Evolutionary conservation across 371 early-diverging fungal genomes (phyloP).

Genomic region (Mycotypha africana): DNA sequence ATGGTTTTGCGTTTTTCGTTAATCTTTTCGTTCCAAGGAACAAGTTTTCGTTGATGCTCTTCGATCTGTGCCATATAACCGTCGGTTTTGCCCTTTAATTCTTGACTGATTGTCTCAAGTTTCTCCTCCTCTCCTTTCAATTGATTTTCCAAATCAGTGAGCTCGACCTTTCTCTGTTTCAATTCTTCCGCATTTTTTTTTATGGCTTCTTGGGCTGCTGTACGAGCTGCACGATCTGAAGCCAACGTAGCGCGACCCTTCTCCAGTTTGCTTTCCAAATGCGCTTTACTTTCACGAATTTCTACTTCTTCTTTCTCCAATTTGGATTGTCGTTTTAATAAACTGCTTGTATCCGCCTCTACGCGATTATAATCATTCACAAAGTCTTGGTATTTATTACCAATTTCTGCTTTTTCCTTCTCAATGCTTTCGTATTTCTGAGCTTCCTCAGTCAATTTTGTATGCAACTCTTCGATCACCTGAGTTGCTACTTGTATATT

Average conservation of each 20-base stretch:
- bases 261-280: constrained; percentile 69
- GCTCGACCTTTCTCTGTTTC: constrained; percentile 44
- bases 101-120: constrained; percentile 72
- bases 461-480: constrained; percentile 42
- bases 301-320: constrained; percentile 79
- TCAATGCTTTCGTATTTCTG: constrained; percentile 49
- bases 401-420: constrained; percentile 54
- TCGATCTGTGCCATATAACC: constrained; percentile 66
- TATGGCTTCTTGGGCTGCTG: constrained; percentile 46
- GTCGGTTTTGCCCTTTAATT: constrained; percentile 82
- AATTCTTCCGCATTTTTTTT: constrained; percentile 53
- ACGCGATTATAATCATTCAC: constrained; percentile 66
- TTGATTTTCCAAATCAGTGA: constrained; percentile 57
- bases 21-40: constrained; percentile 81
- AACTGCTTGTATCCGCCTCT: constrained; percentile 49
- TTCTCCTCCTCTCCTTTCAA: constrained; percentile 62
- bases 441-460: constrained; percentile 54
- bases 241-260: constrained; percentile 59
- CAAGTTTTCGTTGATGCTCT: constrained; percentile 71
- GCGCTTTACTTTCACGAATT: constrained; percentile 73
- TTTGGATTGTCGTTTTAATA: constrained; percentile 57
- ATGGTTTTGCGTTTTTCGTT: constrained; percentile 63
- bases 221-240: constrained; percentile 45
- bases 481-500: constrained; percentile 40
- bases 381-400: constrained; percentile 42